Base-by-base conservation (phyloP, 257 asterid species). In the Nicotiana benthamiana region DNA sequence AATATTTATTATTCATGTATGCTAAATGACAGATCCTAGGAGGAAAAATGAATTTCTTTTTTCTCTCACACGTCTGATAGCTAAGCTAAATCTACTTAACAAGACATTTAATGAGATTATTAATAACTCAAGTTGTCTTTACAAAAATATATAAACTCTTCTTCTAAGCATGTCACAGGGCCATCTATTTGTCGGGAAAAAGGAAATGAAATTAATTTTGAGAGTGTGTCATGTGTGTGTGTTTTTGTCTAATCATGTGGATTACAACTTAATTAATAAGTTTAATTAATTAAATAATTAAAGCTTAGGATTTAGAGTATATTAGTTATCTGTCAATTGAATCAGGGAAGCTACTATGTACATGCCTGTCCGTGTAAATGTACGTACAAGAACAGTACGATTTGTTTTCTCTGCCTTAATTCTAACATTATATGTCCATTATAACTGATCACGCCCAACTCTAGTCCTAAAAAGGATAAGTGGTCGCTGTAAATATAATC, bases 231-330 rank as follows among this genome's bases (percentile, higher is more conserved):
- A 72, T 46, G 60, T 72, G 40, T 46, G 13, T 46, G 18, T 72
- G 78, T 72, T 46, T 72, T 46, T 72, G 78, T 72, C 78, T 72
- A 72, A 72, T 72, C 60, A 72, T 46, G 78, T 70, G 59, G 36
- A 1, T 70, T 70, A 70, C 36, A 72, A 72, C 78, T 72, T 72
- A 13, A 48, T 24, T 72, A 46, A 13, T 72, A 46, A 13, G 15
- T 46, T 72, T 7, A 20, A 22, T 2, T 43, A 36, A 43, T 11
- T 34, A 15, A 18, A 10, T 34, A n/a, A 36, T 12, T 34, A 18
- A 17, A 36, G 8, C 9, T 36, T 36, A 66, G 10, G 75, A 9
- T 66, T 66, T 18, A 68, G 34, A 30, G 34, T 30, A 30, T 30
- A 30, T 68, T 20, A 5, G 32, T 40, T 40, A 40, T 20, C 76